Conservation (phyloP, 768 basidiomycete species). For the Strobilomyces dryophilus region DNA sequence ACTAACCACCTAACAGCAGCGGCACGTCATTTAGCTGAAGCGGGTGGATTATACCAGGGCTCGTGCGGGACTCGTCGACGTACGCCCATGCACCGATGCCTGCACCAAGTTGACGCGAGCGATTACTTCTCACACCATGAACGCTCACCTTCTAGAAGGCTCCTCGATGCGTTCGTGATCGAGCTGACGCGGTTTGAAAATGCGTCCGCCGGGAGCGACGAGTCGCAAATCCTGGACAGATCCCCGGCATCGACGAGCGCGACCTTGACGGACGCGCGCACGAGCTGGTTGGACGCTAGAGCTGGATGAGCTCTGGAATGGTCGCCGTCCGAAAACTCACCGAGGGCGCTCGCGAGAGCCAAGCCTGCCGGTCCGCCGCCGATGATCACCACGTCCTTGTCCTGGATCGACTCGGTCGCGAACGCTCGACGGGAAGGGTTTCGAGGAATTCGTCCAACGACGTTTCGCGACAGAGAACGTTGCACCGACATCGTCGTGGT, state of each 20-base stretch:
- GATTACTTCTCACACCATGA: neutral
- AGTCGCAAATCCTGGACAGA: slow-evolving; percentile 60
- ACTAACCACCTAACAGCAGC: slow-evolving; percentile 45
- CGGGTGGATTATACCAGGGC: slow-evolving; percentile 65
- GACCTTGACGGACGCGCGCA: slow-evolving; percentile 55
- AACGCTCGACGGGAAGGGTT: slow-evolving; percentile 10
- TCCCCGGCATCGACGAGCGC: slow-evolving; percentile 82
- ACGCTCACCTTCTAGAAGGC: slow-evolving; percentile 58
- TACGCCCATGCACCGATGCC: slow-evolving; percentile 80
- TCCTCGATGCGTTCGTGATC: slow-evolving; percentile 69
- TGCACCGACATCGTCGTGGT: too few species aligned
- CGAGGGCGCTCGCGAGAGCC: slow-evolving; percentile 80
- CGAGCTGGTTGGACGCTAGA: slow-evolving; percentile 49
- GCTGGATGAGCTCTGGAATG: neutral
- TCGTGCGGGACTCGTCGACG: slow-evolving; percentile 64
- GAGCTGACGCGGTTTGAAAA: slow-evolving; percentile 88
- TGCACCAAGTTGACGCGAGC: slow-evolving; percentile 27
- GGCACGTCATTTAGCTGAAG: slow-evolving; percentile 55
- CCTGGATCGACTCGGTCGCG: slow-evolving; percentile 30
- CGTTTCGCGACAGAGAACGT: too few species aligned
- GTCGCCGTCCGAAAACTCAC: slow-evolving; percentile 40
- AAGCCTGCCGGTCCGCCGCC: slow-evolving; percentile 95
- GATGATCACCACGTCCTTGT: slow-evolving; percentile 88
- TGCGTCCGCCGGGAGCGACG: slow-evolving; percentile 50
- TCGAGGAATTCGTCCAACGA: neutral